phyloP scores from a whole-genome alignment of 2,329 filamentous ascomycete species.

The Chlorencoelia australis region DNA sequence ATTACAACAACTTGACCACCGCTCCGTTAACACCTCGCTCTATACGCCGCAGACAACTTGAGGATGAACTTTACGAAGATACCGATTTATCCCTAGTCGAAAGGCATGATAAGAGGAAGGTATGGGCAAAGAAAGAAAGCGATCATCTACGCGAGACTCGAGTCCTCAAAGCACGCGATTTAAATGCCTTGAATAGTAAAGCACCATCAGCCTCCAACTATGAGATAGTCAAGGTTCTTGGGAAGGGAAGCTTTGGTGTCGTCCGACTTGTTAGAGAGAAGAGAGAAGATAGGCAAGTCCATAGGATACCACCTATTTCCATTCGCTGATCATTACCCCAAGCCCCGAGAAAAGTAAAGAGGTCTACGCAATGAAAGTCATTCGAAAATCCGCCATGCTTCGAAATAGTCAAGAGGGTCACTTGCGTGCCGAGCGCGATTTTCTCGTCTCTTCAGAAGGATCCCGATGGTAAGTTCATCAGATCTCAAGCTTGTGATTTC shows the following conservation, averaged over 20 bases:
- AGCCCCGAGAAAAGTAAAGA: constrained; percentile 32
- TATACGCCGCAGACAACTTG: constrained; percentile 50
- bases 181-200: constrained; percentile 27
- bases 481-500: neutral
- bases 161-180: constrained; percentile 53
- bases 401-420: constrained; percentile 87
- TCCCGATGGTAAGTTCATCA: constrained; percentile 61
- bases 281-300: constrained; percentile 16
- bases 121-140: constrained; percentile 59
- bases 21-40: constrained; percentile 46
- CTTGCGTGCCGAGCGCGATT: constrained; percentile 81
- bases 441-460: constrained; percentile 79
- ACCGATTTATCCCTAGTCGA: constrained; percentile 35
- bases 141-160: constrained; percentile 66
- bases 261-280: constrained; percentile 75
- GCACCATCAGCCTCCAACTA: constrained; percentile 55
- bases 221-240: constrained; percentile 70
- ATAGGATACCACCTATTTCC: neutral
- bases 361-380: constrained; percentile 95
- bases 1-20: constrained; percentile 62
- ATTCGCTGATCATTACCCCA: neutral
- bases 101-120: constrained; percentile 39
- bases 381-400: constrained; percentile 88
- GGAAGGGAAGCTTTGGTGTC: constrained; percentile 90
- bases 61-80: constrained; percentile 49